Evolutionary conservation across 192 early-diverging fungal genomes (phyloP).

Genomic region (Podila clonocystis): DNA sequence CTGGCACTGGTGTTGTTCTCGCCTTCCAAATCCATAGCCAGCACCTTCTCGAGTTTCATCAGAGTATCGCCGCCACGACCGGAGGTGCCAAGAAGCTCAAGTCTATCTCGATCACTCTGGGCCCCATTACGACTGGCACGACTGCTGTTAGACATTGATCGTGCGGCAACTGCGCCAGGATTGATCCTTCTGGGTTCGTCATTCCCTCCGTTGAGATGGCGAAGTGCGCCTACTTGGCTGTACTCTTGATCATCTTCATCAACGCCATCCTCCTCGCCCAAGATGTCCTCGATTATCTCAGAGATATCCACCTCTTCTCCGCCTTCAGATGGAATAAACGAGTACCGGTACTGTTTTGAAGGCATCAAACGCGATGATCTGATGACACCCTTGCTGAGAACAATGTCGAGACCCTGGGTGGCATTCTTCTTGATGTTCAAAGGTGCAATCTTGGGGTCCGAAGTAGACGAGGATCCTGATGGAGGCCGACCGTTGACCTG

Average conservation of each 20-base stretch:
- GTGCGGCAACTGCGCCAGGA: neutral
- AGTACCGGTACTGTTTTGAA: conserved; percentile 55
- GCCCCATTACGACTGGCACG: neutral
- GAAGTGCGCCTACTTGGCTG: conserved; percentile 1
- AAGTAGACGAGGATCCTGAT: neutral
- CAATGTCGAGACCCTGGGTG: conserved; percentile 48
- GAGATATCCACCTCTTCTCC: conserved; percentile 57
- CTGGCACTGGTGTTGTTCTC: neutral
- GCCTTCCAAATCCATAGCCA: neutral
- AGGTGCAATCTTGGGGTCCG: conserved; percentile 24
- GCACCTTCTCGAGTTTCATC: conserved; percentile 22
- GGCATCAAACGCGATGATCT: conserved; percentile 51
- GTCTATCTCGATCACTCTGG: conserved; percentile 12
- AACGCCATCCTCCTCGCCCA: conserved; percentile 36
- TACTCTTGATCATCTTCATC: conserved; percentile 13
- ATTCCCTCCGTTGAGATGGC: neutral
- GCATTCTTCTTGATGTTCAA: conserved; percentile 52
- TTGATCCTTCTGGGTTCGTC: neutral
- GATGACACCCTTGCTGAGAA: conserved; percentile 48
- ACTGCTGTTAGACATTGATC: conserved; percentile 17
- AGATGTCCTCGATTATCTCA: conserved; percentile 57
- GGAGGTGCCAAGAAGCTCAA: conserved; percentile 21
- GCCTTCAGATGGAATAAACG: conserved; percentile 51
- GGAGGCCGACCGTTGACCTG: neutral
- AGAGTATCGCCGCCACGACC: conserved; percentile 18